phyloP scores from a whole-genome alignment of 805 yeast species.

The Starmerella cellae region DNA sequence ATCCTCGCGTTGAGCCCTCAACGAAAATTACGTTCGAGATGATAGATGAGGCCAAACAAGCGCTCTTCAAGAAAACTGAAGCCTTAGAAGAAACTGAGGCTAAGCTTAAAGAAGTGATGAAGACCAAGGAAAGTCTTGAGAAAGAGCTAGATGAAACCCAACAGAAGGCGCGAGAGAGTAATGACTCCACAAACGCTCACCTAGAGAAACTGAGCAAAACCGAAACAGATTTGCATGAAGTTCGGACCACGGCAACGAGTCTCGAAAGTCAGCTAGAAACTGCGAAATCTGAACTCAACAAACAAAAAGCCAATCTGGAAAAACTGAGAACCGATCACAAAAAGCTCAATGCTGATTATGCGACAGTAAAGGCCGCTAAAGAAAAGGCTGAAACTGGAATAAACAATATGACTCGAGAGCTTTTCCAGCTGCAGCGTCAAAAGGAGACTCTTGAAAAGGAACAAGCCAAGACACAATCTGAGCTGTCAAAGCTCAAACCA shows the following conservation, averaged over 20 bases:
- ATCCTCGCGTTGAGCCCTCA: slow-evolving; percentile 61
- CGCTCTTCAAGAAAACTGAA: slow-evolving; percentile 19
- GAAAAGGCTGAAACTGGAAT: slow-evolving; percentile 71
- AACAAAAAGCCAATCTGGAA: not conserved
- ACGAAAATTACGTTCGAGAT: slow-evolving; percentile 51
- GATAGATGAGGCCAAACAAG: slow-evolving; percentile 30
- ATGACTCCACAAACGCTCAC: not conserved
- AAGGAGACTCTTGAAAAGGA: slow-evolving; percentile 31
- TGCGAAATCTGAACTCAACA: not conserved
- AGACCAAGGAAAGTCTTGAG: not conserved
- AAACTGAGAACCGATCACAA: not conserved
- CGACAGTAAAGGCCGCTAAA: slow-evolving; percentile 33
- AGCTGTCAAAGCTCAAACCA: slow-evolving; percentile 20
- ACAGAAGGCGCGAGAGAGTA: not conserved
- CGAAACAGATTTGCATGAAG: not conserved
- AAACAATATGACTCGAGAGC: slow-evolving; percentile 78
- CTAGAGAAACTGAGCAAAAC: not conserved
- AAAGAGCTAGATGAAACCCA: slow-evolving; percentile 21
- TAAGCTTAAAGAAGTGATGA: slow-evolving; percentile 1
- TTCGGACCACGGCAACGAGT: not conserved
- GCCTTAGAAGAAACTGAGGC: slow-evolving; percentile 5
- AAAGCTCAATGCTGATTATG: slow-evolving; percentile 21
- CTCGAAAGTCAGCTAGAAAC: not conserved
- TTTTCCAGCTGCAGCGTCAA: slow-evolving; percentile 50
- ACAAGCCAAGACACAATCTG: slow-evolving; percentile 6